Evolutionary conservation across 2,329 filamentous ascomycete genomes (phyloP).

Genomic region (Periconia sp.): DNA sequence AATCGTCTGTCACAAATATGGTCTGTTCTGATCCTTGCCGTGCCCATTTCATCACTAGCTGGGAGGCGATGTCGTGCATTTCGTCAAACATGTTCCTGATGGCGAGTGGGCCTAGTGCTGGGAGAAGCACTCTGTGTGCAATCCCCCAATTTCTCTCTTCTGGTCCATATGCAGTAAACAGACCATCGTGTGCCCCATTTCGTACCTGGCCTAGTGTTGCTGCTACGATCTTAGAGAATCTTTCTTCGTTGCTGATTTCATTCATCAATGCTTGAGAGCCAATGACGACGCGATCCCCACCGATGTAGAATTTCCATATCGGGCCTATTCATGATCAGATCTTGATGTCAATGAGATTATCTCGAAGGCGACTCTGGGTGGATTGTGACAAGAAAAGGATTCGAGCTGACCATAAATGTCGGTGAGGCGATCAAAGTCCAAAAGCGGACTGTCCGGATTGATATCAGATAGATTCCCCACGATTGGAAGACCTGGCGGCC

Average conservation of each 20-base stretch:
- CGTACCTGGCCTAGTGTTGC: conserved; percentile 38
- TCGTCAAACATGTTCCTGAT: conserved; percentile 71
- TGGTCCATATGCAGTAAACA: conserved; percentile 49
- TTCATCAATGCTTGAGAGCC: conserved; percentile 43
- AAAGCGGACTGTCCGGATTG: conserved; percentile 62
- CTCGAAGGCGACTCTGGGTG: not conserved
- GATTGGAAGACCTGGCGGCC: conserved; percentile 68
- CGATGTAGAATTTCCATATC: conserved; percentile 41
- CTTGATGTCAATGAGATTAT: not conserved
- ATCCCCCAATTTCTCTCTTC: conserved; percentile 56
- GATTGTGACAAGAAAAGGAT: not conserved
- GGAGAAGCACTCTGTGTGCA: conserved; percentile 69
- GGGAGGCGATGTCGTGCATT: conserved; percentile 65
- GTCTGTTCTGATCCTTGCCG: conserved; percentile 52
- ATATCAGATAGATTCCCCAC: conserved; percentile 71
- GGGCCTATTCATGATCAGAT: conserved; percentile 23
- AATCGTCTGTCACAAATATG: conserved; percentile 46
- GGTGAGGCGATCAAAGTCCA: conserved; percentile 63
- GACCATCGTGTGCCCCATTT: conserved; percentile 46
- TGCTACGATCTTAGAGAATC: conserved; percentile 40
- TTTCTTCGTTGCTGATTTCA: conserved; percentile 48
- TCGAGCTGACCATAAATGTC: conserved; percentile 67
- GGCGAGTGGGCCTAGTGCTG: conserved; percentile 71
- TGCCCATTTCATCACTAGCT: conserved; percentile 72
- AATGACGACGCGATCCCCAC: conserved; percentile 37